Evolutionary conservation across 202 grass and related monocot genomes (phyloP), one percentile per base, ranked within the genome.

Genomic region (Miscanthus sacchariflorus): DNA sequence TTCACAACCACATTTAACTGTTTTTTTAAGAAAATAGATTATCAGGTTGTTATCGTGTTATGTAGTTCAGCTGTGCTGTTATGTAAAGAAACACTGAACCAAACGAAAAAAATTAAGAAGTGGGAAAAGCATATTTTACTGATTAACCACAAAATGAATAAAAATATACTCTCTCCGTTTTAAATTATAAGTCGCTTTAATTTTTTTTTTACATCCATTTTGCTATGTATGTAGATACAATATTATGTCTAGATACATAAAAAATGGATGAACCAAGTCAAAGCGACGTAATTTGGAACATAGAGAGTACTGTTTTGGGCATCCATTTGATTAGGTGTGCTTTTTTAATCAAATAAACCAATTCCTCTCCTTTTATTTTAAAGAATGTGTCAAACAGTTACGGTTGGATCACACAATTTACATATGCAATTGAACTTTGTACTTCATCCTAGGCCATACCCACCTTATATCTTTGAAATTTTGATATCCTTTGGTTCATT

Each of bases 401-500:
- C 4, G 79, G 18, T 84, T 65, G 83, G 27, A 63, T 80, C 13
- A 42, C 5, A 65, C 54, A 75, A 27, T 61, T n/a, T 58, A 21
- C 46, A 30, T 44, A 11, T 43, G 15, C 70, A 45, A 58, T 61
- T 28, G 9, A 42, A 40, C 8, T 48, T 67, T 30, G 5, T 54
- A 79, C 1, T 66, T 39, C 3, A 52, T 71, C 18, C 17, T 59
- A 69, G 15, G 39, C 10, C 12, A 11, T 76, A 33, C 13, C 12
- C 27, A 56, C 46, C 46, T 54, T 77, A 36, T 77, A 21, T 77
- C 9, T 54, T 33, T 72, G 19, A 11, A 76, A 78, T 35, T 86
- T 67, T 6, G 0, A 49, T 50, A 72, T 43, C 36, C 13, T 68
- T 11, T 12, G 11, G 45, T 36, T 24, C 25, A 12, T 43, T 70